Percentiles rank a stretch among this genome's conserved stretches.
These are phyloP conservation scores for Sarcodon sp. DNA, from an alignment of 768 basidiomycete species.

Conservation along the genomic window DNA sequence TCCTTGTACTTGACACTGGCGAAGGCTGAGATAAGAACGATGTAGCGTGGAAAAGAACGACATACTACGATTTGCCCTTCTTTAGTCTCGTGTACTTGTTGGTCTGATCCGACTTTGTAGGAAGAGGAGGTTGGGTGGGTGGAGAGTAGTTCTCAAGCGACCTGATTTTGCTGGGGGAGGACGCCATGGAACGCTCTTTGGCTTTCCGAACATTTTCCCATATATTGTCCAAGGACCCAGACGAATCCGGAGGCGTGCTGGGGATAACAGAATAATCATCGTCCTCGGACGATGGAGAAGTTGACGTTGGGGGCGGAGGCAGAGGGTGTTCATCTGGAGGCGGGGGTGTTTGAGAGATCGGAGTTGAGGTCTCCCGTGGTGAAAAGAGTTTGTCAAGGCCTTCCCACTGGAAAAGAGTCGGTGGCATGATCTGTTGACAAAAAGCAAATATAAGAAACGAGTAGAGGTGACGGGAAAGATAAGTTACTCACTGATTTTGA, in stretches of 20 bases:
- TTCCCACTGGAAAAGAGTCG: neutral
- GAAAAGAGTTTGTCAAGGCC: neutral
- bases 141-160: slow-evolving; percentile 36
- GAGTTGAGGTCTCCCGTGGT: neutral
- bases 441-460: neutral
- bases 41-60: neutral
- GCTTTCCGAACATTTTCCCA: slow-evolving; percentile 54
- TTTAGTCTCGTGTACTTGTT: slow-evolving; percentile 22
- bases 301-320: neutral
- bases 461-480: neutral
- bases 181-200: slow-evolving; percentile 56
- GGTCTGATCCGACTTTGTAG: slow-evolving; percentile 3
- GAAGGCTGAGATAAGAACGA: neutral
- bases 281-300: neutral
- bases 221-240: slow-evolving; percentile 35
- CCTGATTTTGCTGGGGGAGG: slow-evolving; percentile 56
- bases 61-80: slow-evolving; percentile 57
- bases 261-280: neutral
- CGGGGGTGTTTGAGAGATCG: neutral
- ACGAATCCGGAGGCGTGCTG: slow-evolving; percentile 10
- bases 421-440: neutral
- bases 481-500: neutral
- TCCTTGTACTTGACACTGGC: slow-evolving; percentile 56
- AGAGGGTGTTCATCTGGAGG: neutral
- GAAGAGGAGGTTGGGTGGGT: slow-evolving; percentile 2